Evolutionary conservation across 495 filamentous ascomycete genomes (phyloP), one percentile per base, ranked within the genome.

Genomic region (Neurospora tetrasperma): DNA sequence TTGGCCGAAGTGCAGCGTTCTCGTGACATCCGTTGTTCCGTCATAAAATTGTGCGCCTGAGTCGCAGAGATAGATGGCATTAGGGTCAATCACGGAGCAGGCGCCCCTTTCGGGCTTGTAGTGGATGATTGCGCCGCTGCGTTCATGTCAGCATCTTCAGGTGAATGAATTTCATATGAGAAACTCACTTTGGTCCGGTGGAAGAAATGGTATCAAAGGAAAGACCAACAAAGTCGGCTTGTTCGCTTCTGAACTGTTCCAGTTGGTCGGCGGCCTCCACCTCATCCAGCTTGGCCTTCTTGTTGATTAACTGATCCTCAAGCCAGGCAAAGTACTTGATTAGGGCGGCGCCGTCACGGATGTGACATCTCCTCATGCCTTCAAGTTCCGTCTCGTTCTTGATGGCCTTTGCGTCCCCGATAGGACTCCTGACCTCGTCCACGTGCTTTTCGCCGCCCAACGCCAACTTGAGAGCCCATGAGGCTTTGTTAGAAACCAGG

Each of bases 151-250:
- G 73, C 40, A 71, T 9, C 14, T 66, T 66, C 20, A 27, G 23
- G 23, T 48, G 4, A 9, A 68, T 5, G 4, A 40, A 35, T 31
- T 31, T 31, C 27, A 31, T 31, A 31, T 3, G 14, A 31, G 54
- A 66, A 39, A 80, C 84, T 80, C 73, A 86, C 83, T 99, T 98
- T 27, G 96, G 83, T 6, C 96, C 96, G 1, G 93, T 97, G 0
- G 94, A 96, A 12, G 96, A 98, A 74, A 99, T 98, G 5, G 96
- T 97, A 75, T 93, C 90, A 76, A 99, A 99, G 5, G 94, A 97
- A 10, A 98, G 86, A 31, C 96, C 96, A 69, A 92, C 93, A 79
- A 94, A 98, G 72, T 92, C 85, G 66, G 94, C 87, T 38, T 95
- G 89, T 81, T 93, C 92, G 68, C 89, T 89, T 75, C 96, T 89